Evolutionary conservation across 495 filamentous ascomycete species (phyloP).

Genomic region (Aspergillus carlsbadensis): DNA sequence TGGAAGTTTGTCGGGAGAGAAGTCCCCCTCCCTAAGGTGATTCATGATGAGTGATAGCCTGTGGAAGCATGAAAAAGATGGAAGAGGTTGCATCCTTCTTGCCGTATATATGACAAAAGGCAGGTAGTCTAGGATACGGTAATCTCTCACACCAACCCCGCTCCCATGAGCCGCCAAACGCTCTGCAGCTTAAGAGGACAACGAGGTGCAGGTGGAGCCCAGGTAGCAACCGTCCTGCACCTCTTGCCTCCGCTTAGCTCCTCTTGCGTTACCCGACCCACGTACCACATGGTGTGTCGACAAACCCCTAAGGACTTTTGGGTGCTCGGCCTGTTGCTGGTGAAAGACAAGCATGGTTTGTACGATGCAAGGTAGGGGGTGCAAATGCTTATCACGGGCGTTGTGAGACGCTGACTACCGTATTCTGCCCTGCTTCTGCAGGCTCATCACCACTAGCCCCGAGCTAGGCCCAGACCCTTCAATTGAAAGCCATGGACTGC

Average conservation of each 20-base stretch:
- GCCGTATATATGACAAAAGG: slow-evolving; percentile 10
- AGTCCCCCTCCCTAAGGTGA: slow-evolving; percentile 11
- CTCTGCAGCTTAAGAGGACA: neutral
- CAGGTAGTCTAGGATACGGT: neutral
- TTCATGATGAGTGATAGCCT: slow-evolving; percentile 14
- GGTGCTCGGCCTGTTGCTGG: slow-evolving; percentile 6
- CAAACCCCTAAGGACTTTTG: neutral
- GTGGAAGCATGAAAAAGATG: neutral
- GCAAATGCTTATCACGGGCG: slow-evolving; percentile 12
- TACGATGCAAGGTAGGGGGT: slow-evolving; percentile 1
- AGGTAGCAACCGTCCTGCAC: slow-evolving; percentile 13
- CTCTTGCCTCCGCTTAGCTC: neutral
- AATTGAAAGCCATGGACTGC: neutral
- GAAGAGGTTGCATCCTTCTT: neutral
- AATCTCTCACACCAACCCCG: neutral
- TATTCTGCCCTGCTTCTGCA: neutral
- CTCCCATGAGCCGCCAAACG: neutral
- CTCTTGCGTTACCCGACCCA: slow-evolving; percentile 15
- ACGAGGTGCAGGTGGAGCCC: neutral
- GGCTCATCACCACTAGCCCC: slow-evolving; percentile 1
- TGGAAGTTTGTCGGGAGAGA: slow-evolving; percentile 23
- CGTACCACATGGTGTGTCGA: slow-evolving; percentile 14
- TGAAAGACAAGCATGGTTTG: slow-evolving; percentile 5
- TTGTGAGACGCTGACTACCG: slow-evolving; percentile 2
- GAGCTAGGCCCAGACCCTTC: neutral